Evolutionary conservation across 179 eudicot genomes (phyloP).

Genomic region (Gypsophila paniculata): DNA sequence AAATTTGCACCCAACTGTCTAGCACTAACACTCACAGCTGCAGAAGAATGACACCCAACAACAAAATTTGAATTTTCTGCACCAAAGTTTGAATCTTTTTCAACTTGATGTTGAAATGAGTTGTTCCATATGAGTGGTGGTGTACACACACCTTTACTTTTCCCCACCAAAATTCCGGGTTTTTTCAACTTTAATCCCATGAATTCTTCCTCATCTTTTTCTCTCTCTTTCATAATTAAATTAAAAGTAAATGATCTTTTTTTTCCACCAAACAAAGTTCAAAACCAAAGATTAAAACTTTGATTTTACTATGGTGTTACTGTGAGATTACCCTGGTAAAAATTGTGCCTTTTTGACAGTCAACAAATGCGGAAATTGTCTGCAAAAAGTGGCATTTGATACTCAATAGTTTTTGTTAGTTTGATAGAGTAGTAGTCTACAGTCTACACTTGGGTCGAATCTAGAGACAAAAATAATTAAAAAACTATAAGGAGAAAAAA

Average conservation of each 20-base stretch:
- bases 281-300: background rate
- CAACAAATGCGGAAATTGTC: slow-evolving; percentile 17
- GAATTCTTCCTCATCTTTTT: slow-evolving; percentile 44
- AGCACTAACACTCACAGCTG: slow-evolving; percentile 56
- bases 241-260: too few relatives aligned
- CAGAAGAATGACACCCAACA: slow-evolving; percentile 29
- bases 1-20: slow-evolving; percentile 73
- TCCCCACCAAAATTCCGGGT: slow-evolving; percentile 45
- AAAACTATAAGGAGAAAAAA: background rate
- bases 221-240: slow-evolving; percentile 33
- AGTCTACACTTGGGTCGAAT: background rate
- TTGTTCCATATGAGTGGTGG: slow-evolving; percentile 57
- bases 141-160: slow-evolving; percentile 59
- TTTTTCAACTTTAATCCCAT: slow-evolving; percentile 65
- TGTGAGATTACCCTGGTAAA: background rate
- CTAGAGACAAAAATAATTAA: background rate
- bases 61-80: background rate
- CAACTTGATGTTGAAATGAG: slow-evolving; percentile 15
- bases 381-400: slow-evolving; percentile 14
- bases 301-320: background rate
- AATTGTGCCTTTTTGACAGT: slow-evolving; percentile 15
- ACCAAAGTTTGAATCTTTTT: slow-evolving; percentile 4
- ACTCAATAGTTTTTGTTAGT: background rate
- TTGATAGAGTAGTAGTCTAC: background rate
- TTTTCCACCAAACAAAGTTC: slow-evolving; percentile 8